These are phyloP conservation scores for Daldinia eschscholtzii DNA, from an alignment of 2,329 filamentous ascomycete genomes.

Conservation along the genomic window DNA sequence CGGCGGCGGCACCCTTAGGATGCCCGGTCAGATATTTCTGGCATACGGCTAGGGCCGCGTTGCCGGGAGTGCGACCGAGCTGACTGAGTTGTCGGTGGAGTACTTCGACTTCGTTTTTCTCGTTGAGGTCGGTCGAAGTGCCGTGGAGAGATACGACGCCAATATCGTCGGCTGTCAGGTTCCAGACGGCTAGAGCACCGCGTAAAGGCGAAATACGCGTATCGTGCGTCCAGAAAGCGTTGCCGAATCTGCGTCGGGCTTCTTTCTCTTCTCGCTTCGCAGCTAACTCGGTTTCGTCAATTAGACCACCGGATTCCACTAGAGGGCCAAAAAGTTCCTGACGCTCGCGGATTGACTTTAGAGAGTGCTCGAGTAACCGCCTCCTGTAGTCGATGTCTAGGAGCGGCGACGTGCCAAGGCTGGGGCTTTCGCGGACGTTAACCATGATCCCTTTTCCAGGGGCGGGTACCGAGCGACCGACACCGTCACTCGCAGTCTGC, in stretches of 20 bases:
- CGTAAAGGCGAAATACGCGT: slow-evolving; percentile 52
- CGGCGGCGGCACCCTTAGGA: slow-evolving; percentile 54
- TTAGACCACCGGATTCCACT: slow-evolving; percentile 4
- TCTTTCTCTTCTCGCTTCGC: slow-evolving; percentile 42
- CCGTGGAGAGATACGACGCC: slow-evolving; percentile 56
- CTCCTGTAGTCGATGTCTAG: slow-evolving; percentile 49
- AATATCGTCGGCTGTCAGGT: slow-evolving; percentile 56
- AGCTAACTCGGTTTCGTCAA: slow-evolving; percentile 39
- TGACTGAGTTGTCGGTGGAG: slow-evolving; percentile 54
- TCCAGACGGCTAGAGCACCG: slow-evolving; percentile 54
- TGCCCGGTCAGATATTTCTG: slow-evolving; percentile 58
- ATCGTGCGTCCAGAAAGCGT: slow-evolving; percentile 50
- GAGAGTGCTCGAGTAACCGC: slow-evolving; percentile 44
- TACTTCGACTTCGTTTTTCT: slow-evolving; percentile 56
- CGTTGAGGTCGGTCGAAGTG: slow-evolving; percentile 57
- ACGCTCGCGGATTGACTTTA: slow-evolving; percentile 42
- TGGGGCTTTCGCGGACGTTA: slow-evolving; percentile 45
- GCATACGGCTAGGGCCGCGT: slow-evolving; percentile 51
- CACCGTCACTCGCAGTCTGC: slow-evolving; percentile 53
- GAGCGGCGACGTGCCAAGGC: slow-evolving; percentile 43
- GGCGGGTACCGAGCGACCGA: slow-evolving; percentile 55
- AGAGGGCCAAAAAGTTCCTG: slow-evolving; percentile 31
- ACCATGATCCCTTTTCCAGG: slow-evolving; percentile 55
- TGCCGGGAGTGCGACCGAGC: slow-evolving; percentile 54
- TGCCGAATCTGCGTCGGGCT: slow-evolving; percentile 46